Conservation (phyloP, 352 stramenopile genomes). For the Aphanomyces stellatus region DNA sequence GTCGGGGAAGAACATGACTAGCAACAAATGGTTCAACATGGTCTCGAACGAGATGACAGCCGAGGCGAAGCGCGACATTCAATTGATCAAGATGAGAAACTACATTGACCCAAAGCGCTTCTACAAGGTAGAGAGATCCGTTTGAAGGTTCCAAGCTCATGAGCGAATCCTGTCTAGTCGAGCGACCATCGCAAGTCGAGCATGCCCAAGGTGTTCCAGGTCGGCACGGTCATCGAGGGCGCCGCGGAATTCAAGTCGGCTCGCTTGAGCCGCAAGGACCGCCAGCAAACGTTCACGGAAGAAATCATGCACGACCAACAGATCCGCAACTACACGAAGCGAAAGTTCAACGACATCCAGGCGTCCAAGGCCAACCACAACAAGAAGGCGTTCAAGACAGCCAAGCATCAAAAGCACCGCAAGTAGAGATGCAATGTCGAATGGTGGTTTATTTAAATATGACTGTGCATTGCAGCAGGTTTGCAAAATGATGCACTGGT, state of each 20-base stretch:
- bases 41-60: conserved; percentile 81
- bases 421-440: conserved; percentile 13
- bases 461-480: no score
- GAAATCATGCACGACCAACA: conserved; percentile 89
- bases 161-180: no score
- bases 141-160: no score
- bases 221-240: conserved; percentile 90
- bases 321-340: conserved; percentile 81
- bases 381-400: conserved; percentile 36
- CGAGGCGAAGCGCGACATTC: conserved; percentile 82
- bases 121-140: conserved; percentile 94
- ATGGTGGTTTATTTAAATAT: no score
- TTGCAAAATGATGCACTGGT: no score
- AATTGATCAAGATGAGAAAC: conserved; percentile 90
- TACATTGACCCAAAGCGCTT: conserved; percentile 96
- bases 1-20: conserved; percentile 38
- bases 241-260: conserved; percentile 84
- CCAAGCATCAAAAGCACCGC: not conserved
- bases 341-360: conserved; percentile 73
- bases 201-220: conserved; percentile 85
- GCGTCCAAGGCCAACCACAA: conserved; percentile 30
- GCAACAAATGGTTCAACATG: conserved; percentile 90
- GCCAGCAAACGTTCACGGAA: conserved; percentile 89
- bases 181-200: conserved; percentile 67
- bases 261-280: conserved; percentile 88